A percentile compares a stretch with the other conserved stretches of the same genome.
These are phyloP conservation scores for Primulina eburnea DNA, from an alignment of 257 asterid genomes.

Conservation along the genomic window DNA sequence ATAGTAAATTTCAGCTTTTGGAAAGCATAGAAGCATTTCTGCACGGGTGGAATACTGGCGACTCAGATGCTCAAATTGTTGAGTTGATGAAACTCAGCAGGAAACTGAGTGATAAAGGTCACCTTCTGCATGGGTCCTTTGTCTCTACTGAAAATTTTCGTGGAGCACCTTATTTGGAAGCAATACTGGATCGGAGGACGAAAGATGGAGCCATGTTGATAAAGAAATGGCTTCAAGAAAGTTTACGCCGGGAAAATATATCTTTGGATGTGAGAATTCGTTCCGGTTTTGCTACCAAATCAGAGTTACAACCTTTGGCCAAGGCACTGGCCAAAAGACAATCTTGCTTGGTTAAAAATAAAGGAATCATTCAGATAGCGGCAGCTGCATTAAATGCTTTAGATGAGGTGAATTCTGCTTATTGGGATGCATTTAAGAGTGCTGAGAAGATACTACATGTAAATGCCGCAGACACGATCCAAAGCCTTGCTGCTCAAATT, in stretches of 20 bases:
- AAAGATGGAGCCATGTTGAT: conserved; percentile 75
- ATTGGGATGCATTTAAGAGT: conserved; percentile 87
- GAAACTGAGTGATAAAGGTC: conserved; percentile 46
- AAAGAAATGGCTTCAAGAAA: conserved; percentile 95
- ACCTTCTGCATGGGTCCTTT: conserved; percentile 69
- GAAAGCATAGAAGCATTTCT: conserved; percentile 76
- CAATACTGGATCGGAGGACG: conserved; percentile 75
- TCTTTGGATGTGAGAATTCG: conserved; percentile 50
- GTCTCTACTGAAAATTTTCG: conserved; percentile 72
- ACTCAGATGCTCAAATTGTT: conserved; percentile 42
- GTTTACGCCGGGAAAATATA: conserved; percentile 69
- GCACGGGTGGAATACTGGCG: conserved; percentile 68
- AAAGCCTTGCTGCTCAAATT: conserved; percentile 95
- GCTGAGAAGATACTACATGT: conserved; percentile 92
- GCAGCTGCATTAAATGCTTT: conserved; percentile 67
- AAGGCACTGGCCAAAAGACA: conserved; percentile 69
- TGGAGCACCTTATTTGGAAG: conserved; percentile 85
- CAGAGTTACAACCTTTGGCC: conserved; percentile 60
- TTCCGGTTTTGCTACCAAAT: conserved; percentile 66
- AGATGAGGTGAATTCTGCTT: conserved; percentile 59
- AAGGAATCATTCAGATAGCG: conserved; percentile 86
- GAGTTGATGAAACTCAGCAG: conserved; percentile 52
- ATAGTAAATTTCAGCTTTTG: conserved; percentile 51
- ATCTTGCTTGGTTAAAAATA: conserved; percentile 56
- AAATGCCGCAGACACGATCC: conserved; percentile 91